Evolutionary conservation across 768 basidiomycete genomes (phyloP), one percentile per base, ranked within the genome.

Genomic region (Amanita rimosa): DNA sequence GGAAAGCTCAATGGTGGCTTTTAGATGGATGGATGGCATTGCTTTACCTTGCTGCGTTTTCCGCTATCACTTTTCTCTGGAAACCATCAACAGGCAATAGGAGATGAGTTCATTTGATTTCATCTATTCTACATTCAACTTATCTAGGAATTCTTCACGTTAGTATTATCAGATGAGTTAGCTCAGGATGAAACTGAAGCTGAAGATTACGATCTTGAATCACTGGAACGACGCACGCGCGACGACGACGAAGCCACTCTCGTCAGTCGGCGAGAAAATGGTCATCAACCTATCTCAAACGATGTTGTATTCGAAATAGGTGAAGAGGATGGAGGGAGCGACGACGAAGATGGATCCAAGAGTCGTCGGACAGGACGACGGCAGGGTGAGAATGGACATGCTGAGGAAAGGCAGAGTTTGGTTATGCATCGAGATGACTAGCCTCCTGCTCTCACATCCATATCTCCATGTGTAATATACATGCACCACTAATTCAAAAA

Each of bases 161-260:
- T 99, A 53, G 82, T 91, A 31, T 93, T 97, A 85, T 94, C 90
- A 21, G 94, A 97, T 54, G 96, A 99, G 68, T 66, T 98, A 46
- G 91, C 96, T 21, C 92, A 94, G 67, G 85, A 93, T 58, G 91
- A 94, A 59, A 83, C 85, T 57, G 93, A 94, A 55, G 94, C 90
- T 0, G 89, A 96, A 60, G 85, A 93, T 60, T 94, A 91, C 57
- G 91, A 93, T 58, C 70, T 90, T 22, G 91, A 92, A 56, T 70
- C 84, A 11, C 69, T 93, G 47, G 76, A 81, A 55, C 67, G 58
- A 45, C 79, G 82, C 29, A 70, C 71, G 1, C 62, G 68, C 27
- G 79, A 82, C 45, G 83, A 82, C 52, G 83, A 85, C 52, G 75
- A 81, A 11, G 78, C 78, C 1, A 88, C 85, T 4, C 74, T 88